Evolutionary conservation across 306 rosid genomes (phyloP).

Genomic region (Coriaria nepalensis): DNA sequence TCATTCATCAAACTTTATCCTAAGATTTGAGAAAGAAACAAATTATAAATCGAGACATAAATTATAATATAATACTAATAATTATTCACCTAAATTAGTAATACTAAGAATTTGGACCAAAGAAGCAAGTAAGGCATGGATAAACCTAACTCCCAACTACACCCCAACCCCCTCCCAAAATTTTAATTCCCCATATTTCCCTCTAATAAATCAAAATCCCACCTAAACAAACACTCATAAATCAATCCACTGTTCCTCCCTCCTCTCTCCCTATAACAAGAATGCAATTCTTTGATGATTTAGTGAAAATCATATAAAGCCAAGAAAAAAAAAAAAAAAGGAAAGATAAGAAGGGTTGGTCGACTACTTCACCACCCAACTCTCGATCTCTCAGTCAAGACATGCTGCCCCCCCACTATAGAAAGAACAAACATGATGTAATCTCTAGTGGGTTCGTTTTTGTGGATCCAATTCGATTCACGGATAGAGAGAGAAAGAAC

Average conservation of each 20-base stretch:
- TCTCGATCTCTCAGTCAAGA: conserved; percentile 15
- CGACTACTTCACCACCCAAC: conserved; percentile 23
- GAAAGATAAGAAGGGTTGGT: conserved; percentile 28
- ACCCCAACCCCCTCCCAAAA: conserved; percentile 18
- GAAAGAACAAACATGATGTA: conserved; percentile 6
- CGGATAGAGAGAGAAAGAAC: not conserved
- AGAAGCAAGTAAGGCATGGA: conserved; percentile 20
- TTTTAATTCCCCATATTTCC: conserved; percentile 4
- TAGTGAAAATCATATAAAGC: conserved; percentile 18
- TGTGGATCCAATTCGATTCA: not conserved
- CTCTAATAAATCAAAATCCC: not conserved
- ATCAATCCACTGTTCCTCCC: not conserved
- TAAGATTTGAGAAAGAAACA: too few relatives aligned
- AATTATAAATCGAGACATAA: too few relatives aligned
- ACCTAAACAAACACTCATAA: conserved; percentile 4
- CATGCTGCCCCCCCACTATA: conserved; percentile 1
- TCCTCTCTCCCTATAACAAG: not conserved
- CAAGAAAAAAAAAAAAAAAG: not conserved
- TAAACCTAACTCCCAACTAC: conserved; percentile 44
- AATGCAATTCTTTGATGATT: not conserved
- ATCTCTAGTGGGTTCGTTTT: not conserved
- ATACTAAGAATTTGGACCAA: not conserved
- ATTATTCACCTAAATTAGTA: not conserved
- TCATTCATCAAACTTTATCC: too few relatives aligned
- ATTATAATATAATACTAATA: too few relatives aligned